phyloP scores from a whole-genome alignment of 129 eudicot species.

The Flaveria trinervia region DNA sequence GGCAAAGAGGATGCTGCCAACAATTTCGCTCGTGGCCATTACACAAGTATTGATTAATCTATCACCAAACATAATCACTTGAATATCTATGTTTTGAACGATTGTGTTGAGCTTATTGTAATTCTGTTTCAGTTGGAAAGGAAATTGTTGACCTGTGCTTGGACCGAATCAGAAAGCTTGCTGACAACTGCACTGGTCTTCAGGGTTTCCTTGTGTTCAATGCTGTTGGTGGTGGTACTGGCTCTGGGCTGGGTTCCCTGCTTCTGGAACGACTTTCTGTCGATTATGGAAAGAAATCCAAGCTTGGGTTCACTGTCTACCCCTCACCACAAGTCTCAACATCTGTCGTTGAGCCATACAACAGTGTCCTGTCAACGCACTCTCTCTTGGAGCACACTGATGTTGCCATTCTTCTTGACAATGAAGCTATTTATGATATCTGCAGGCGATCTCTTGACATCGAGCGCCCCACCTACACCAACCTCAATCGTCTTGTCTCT shows the following conservation, averaged over 20 bases:
- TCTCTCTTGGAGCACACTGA: conserved; percentile 1
- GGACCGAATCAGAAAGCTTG: conserved; percentile 7
- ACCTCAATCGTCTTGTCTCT: background rate
- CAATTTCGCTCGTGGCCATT: conserved; percentile 11
- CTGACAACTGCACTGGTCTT: conserved; percentile 1
- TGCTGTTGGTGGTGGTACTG: conserved; percentile 1
- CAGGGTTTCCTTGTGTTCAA: background rate
- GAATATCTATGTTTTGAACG: background rate
- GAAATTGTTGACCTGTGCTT: conserved; percentile 9
- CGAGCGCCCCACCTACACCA: background rate
- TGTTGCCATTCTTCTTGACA: conserved; percentile 7
- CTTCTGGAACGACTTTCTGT: background rate
- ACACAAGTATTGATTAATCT: background rate
- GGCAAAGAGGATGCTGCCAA: background rate
- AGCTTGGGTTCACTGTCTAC: background rate
- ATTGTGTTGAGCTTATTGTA: background rate
- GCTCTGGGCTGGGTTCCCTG: background rate
- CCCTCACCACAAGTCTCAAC: background rate
- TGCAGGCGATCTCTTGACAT: conserved; percentile 4
- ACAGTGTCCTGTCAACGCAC: background rate
- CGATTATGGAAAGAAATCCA: background rate
- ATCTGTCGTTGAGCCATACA: conserved; percentile 5
- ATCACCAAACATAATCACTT: background rate
- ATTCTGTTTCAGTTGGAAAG: background rate
- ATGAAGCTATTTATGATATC: background rate